Evolutionary conservation across 768 basidiomycete genomes (phyloP), one percentile per base, ranked within the genome.

Genomic region (Phlegmacium glaucopus): DNA sequence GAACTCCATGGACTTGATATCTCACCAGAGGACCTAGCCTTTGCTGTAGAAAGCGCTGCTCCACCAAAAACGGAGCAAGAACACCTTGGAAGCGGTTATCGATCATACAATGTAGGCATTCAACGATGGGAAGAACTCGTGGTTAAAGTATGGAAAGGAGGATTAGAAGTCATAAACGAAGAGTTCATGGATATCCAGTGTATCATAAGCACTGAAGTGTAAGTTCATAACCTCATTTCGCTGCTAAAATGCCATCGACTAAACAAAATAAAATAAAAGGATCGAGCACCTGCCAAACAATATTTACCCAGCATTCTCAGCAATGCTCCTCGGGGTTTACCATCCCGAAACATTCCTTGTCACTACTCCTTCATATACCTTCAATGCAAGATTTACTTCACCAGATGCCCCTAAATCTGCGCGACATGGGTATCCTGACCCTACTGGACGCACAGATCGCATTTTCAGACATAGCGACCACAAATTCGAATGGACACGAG

Each of bases 281-380:
- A 83, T 94, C 53, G 91, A 94, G 59, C 91, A 94, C 55, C 69
- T 94, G 39, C 71, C 77, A 1, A 74, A 77, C 0, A 64, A 75
- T 4, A 63, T 85, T 26, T 70, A 93, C 11, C 67, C 74, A 0
- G 71, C 73, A 15, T 87, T 92, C 54, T 79, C 84, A 6, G 85
- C 87, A 4, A 63, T 83, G 42, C 66, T 94, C 11, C 76, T 95
- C 10, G 90, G 91, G 0, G 69, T 78, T 27, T 95, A 95, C 56
- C 82, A 80, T 45, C 92, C 93, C 1, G 72, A 74, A 22, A 59
- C 85, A 36, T 72, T 92, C 37, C 74, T 95, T 16, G 60, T 94
- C 57, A 94, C 92, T 0, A 95, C 92, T 0, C 92, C 91, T 0
- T 89, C 87, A 2, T 93, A 85, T 67, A 82, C 78, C 2, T 95